Evolutionary conservation across 306 rosid species (phyloP).

Genomic region (Trichosanthes truncata): DNA sequence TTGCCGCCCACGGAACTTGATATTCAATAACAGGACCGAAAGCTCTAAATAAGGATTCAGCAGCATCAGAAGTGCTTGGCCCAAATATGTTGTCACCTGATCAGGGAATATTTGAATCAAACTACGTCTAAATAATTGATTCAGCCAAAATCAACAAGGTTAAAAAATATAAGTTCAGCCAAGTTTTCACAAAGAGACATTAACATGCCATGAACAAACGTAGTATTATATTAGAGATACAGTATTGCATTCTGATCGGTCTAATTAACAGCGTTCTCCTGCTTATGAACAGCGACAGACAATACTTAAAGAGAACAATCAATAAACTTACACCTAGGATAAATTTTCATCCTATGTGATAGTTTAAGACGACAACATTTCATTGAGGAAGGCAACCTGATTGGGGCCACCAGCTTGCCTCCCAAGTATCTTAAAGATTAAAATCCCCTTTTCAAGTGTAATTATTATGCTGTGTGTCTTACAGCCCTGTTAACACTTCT

Average conservation of each 20-base stretch:
- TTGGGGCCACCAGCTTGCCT: background rate
- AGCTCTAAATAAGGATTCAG: constrained; percentile 65
- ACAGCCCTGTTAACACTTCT: background rate
- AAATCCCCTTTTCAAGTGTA: background rate
- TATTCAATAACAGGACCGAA: constrained; percentile 84
- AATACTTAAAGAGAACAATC: background rate
- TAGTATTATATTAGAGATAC: background rate
- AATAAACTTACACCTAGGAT: background rate
- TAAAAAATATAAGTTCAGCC: background rate
- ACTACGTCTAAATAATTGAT: background rate
- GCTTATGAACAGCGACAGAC: background rate
- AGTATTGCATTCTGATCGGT: background rate
- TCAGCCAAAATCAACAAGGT: background rate
- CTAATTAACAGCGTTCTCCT: background rate
- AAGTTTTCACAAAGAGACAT: background rate
- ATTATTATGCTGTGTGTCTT: background rate
- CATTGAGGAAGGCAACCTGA: background rate
- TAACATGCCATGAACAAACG: background rate
- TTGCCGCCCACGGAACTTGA: constrained; percentile 84
- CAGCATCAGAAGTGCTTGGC: constrained; percentile 69
- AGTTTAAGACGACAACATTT: background rate
- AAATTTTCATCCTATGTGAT: background rate
- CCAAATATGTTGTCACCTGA: constrained; percentile 88
- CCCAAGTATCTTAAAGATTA: background rate
- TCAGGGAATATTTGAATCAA: constrained; percentile 11